Conservation (phyloP, 164 flowering plant species). For the Akebia trifoliata region DNA sequence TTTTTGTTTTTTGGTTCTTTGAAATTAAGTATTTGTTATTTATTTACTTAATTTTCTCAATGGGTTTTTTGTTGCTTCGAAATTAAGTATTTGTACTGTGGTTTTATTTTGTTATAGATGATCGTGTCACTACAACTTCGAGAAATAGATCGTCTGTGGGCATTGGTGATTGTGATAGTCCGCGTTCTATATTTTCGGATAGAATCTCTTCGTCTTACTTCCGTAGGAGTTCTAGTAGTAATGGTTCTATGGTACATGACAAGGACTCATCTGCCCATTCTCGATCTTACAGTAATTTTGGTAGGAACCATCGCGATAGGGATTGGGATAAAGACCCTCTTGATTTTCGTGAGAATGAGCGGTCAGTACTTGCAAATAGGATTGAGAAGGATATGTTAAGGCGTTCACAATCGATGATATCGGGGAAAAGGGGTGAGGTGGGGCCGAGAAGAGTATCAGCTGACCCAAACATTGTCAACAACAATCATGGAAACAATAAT, state of each 20-base stretch:
- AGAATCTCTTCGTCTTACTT: conserved; percentile 50
- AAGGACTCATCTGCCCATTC: conserved; percentile 18
- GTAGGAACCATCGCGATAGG: conserved; percentile 63
- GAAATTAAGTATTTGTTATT: not conserved
- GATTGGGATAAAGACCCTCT: conserved; percentile 43
- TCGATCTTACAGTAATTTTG: conserved; percentile 66
- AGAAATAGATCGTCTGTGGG: conserved; percentile 49
- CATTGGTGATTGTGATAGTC: conserved; percentile 41
- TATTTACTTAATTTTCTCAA: not conserved
- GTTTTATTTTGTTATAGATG: conserved; percentile 33
- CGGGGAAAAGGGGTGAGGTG: conserved; percentile 49
- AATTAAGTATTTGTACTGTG: not conserved
- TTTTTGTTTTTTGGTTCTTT: not conserved
- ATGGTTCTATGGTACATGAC: conserved; percentile 56
- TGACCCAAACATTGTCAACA: conserved; percentile 19
- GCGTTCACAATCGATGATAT: conserved; percentile 61
- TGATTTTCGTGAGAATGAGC: conserved; percentile 45
- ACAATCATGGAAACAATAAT: conserved; percentile 16
- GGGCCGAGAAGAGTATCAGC: conserved; percentile 32
- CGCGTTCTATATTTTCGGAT: conserved; percentile 40
- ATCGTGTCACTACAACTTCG: conserved; percentile 20
- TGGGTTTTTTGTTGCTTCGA: not conserved
- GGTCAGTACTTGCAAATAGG: conserved; percentile 32
- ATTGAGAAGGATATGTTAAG: conserved; percentile 47
- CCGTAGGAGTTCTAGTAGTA: conserved; percentile 58